Percentiles rank a stretch among this genome's conserved stretches.
These are phyloP conservation scores for Globisporangium radiosum DNA, from an alignment of 352 stramenopile species.

Conservation along the genomic window DNA sequence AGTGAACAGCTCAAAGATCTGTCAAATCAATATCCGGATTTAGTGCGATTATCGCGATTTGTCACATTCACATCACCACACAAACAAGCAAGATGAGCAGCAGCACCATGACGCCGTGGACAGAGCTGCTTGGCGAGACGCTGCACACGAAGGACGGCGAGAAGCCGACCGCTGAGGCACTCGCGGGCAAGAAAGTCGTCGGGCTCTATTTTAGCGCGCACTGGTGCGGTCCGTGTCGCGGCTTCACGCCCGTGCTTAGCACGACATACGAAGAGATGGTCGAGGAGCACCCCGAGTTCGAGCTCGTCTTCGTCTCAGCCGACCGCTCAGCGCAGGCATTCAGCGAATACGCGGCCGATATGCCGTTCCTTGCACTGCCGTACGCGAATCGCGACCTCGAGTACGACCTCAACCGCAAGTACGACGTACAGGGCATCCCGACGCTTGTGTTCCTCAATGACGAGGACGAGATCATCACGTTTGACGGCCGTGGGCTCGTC, in stretches of 20 bases:
- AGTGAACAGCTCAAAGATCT: no score
- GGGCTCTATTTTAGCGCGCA: slow-evolving; percentile 95
- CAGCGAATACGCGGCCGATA: slow-evolving; percentile 87
- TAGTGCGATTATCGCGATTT: no score
- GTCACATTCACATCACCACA: neutral
- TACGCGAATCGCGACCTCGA: slow-evolving; percentile 71
- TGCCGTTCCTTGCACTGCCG: slow-evolving; percentile 93
- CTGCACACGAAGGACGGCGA: slow-evolving; percentile 68
- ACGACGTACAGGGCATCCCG: slow-evolving; percentile 85
- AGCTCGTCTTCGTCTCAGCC: slow-evolving; percentile 88
- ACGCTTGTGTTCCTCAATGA: slow-evolving; percentile 86
- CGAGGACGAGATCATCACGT: slow-evolving; percentile 68
- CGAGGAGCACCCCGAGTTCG: slow-evolving; percentile 81
- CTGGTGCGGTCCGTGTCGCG: slow-evolving; percentile 92
- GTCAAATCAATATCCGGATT: no score
- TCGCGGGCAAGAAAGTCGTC: slow-evolving; percentile 78
- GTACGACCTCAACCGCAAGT: slow-evolving; percentile 72
- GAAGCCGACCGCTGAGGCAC: slow-evolving; percentile 58
- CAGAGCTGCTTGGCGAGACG: slow-evolving; percentile 60
- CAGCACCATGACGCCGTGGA: slow-evolving; percentile 23
- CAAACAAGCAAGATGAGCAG: slow-evolving; percentile 32
- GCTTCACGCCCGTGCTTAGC: slow-evolving; percentile 92
- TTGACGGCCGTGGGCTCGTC: slow-evolving; percentile 71
- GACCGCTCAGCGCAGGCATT: slow-evolving; percentile 75
- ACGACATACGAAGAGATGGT: slow-evolving; percentile 88